A percentile compares a stretch with the other conserved stretches of the same genome.
Conservation (phyloP, 2,329 filamentous ascomycete species). For the Nakataea oryzae region DNA sequence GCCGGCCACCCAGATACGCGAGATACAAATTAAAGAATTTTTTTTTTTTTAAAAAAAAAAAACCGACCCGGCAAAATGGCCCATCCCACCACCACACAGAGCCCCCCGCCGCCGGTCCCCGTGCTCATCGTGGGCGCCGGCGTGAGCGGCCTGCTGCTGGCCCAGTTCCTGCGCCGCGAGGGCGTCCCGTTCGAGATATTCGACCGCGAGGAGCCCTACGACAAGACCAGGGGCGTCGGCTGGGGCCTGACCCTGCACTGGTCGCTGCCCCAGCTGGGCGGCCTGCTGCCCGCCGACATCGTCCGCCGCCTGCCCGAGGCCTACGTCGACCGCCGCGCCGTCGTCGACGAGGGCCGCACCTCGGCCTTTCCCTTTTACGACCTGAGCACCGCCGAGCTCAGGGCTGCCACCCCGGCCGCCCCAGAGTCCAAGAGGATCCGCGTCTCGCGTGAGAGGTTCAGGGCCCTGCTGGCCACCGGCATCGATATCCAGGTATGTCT, state of each 20-base stretch:
- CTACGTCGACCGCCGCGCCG: constrained; percentile 42
- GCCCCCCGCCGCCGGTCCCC: constrained; percentile 5
- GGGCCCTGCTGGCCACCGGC: constrained; percentile 31
- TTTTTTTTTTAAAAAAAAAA: too few relatives aligned
- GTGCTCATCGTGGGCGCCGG: constrained; percentile 26
- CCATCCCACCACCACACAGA: neutral
- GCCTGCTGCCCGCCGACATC: constrained; percentile 37
- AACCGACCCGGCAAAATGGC: too few relatives aligned
- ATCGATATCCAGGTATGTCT: constrained; percentile 33
- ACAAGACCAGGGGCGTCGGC: neutral
- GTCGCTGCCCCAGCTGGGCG: constrained; percentile 39
- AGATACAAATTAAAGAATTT: too few relatives aligned
- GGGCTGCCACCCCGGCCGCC: constrained; percentile 28
- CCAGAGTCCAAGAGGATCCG: constrained; percentile 33
- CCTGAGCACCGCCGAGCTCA: constrained; percentile 34
- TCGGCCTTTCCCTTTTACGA: constrained; percentile 46
- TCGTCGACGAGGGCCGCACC: constrained; percentile 27
- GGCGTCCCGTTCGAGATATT: constrained; percentile 25
- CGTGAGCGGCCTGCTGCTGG: constrained; percentile 24
- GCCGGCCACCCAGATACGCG: too few relatives aligned
- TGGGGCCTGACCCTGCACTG: constrained; percentile 3
- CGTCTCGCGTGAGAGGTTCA: constrained; percentile 34
- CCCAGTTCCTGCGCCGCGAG: constrained; percentile 20
- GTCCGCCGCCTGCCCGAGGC: constrained; percentile 33
- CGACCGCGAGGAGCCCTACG: constrained; percentile 1